Evolutionary conservation across 1,284 basidiomycete species (phyloP).

Genomic region (Puccinia horiana): DNA sequence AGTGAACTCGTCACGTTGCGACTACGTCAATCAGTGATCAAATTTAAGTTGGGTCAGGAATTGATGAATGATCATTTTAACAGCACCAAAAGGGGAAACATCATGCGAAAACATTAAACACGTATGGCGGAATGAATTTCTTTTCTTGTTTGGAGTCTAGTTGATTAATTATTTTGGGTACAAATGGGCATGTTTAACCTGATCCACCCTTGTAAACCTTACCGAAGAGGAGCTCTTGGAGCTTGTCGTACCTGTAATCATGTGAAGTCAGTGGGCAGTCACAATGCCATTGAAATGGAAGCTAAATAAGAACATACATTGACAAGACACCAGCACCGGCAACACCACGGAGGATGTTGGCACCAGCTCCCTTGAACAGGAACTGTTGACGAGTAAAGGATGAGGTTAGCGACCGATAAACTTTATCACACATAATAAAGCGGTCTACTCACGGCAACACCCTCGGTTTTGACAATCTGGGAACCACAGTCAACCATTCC

Average conservation of each 20-base stretch:
- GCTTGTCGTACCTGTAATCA: conserved; percentile 49
- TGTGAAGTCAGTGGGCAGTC: neutral
- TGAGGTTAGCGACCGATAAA: neutral
- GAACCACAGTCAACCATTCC: conserved; percentile 67
- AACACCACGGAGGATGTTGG: conserved; percentile 97
- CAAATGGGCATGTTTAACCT: conserved; percentile 33
- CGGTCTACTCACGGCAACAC: conserved; percentile 60
- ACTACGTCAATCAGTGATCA: neutral
- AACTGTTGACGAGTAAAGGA: conserved; percentile 9
- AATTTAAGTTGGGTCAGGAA: neutral
- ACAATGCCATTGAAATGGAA: neutral
- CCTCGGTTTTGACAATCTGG: conserved; percentile 81
- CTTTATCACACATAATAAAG: conserved; percentile 60
- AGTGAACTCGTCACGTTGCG: neutral
- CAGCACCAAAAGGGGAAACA: neutral
- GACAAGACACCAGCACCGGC: conserved; percentile 96
- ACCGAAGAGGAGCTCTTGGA: conserved; percentile 49
- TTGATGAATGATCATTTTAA: conserved; percentile 5
- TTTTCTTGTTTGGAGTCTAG: conserved; percentile 12
- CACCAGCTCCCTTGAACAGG: conserved; percentile 69
- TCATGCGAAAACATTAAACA: conserved; percentile 10
- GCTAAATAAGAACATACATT: conserved; percentile 65
- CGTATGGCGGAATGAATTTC: neutral
- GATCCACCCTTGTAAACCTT: conserved; percentile 51
- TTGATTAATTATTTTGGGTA: conserved; percentile 13